Base-by-base conservation (phyloP, 768 basidiomycete genomes). In the Kwoniella pini region DNA sequence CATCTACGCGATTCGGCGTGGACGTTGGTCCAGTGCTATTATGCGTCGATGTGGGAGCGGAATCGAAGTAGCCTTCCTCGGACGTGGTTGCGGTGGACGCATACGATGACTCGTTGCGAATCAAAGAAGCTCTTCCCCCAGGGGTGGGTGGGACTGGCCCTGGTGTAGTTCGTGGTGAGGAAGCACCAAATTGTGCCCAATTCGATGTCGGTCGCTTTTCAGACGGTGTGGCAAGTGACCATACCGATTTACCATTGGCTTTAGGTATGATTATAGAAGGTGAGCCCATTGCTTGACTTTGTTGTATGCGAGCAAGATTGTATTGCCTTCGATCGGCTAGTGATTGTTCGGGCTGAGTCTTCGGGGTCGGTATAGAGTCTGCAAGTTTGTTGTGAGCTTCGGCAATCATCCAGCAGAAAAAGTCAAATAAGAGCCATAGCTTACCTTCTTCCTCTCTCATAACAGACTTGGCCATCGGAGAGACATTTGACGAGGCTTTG, bases 201-300 rank as follows among this genome's bases (percentile, higher is more conserved):
- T 65, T 51, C 42, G 36, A 42, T 13, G 45, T 39, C 2, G 40
- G 58, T 27, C 59, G 36, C 24, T 58, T 43, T n/a, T 60, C 45
- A n/a, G 53, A 64, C 4, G 74, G 74, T 2, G 71, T 75, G 5
- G 64, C 65, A 10, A 75, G 33, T 2, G 63, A 60, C 74, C 74
- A 75, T n/a, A 59, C 42, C 0, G 63, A 64, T 51, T 58, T 52
- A 10, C 49, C 36, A 38, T 51, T 65, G 45, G 54, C 43, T 59
- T 53, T 50, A 22, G 53, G 57, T 27, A 43, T 50, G 36, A 50
- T 68, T 19, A 50, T 51, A 3, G 59, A 54, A 2, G 59, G 59
- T 39, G 59, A 54, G 3, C 39, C 53, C 26, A 42, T 31, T 1
- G 65, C 12, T 67, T 50, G 50, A 46, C 53, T 15, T 17, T 45